Percentiles rank a stretch among this genome's conserved stretches.
phyloP scores from a whole-genome alignment of 1,284 basidiomycete genomes.

The Leccinum ponderosum region DNA sequence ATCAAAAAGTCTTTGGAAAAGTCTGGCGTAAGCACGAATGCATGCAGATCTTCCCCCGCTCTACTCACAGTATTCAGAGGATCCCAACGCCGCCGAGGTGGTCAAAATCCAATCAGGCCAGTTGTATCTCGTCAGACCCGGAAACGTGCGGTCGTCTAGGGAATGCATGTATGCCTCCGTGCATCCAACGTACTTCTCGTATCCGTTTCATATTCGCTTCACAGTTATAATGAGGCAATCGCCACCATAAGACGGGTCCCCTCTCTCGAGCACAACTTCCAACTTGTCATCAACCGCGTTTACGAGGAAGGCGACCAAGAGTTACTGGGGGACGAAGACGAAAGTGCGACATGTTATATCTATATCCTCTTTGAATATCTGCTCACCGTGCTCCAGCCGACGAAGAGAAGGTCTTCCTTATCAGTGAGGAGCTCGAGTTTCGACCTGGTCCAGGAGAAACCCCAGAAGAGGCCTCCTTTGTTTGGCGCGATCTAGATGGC shows the following conservation, averaged over 20 bases:
- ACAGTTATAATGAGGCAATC: slow-evolving; percentile 94
- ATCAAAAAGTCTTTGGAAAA: slow-evolving; percentile 78
- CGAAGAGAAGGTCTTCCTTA: slow-evolving; percentile 90
- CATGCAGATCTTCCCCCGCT: slow-evolving; percentile 15
- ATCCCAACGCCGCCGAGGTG: slow-evolving; percentile 87
- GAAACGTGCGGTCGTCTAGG: slow-evolving; percentile 85
- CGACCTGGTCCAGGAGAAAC: slow-evolving; percentile 69
- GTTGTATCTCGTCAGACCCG: slow-evolving; percentile 89
- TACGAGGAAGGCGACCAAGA: slow-evolving; percentile 97
- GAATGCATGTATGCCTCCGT: slow-evolving; percentile 89
- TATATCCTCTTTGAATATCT: neutral
- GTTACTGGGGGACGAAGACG: slow-evolving; percentile 91
- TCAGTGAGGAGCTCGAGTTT: slow-evolving; percentile 88
- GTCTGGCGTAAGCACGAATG: slow-evolving; percentile 81
- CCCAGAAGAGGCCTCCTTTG: slow-evolving; percentile 81
- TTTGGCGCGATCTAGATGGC: slow-evolving; percentile 89
- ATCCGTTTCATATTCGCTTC: slow-evolving; percentile 8
- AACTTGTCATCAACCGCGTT: slow-evolving; percentile 94
- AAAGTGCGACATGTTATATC: slow-evolving; percentile 61
- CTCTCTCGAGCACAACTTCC: slow-evolving; percentile 86
- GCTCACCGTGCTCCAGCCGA: slow-evolving; percentile 56
- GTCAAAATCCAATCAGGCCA: slow-evolving; percentile 94
- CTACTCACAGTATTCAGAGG: slow-evolving; percentile 49
- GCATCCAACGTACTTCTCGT: neutral
- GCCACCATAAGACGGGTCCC: slow-evolving; percentile 88